A percentile compares a stretch with the other conserved stretches of the same genome.
Conservation (phyloP, 1,284 basidiomycete species). For the Leccinum solheimii region DNA sequence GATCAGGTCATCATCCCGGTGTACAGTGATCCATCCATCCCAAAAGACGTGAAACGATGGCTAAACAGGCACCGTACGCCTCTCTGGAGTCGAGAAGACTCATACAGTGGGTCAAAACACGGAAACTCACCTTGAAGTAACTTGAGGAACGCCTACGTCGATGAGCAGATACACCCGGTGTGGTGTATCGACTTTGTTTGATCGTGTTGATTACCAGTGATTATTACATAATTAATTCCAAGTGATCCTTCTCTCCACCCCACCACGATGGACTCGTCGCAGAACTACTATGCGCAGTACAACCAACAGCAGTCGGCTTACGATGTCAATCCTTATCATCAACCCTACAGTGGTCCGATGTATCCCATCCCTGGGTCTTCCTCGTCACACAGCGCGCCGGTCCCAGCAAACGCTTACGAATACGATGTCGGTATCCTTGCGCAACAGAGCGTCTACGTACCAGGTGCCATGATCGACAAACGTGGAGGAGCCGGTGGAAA, state of each 20-base stretch:
- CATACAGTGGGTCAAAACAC: not conserved
- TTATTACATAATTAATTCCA: constrained; percentile 24
- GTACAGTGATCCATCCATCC: constrained; percentile 29
- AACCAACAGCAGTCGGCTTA: constrained; percentile 48
- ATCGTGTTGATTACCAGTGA: constrained; percentile 28
- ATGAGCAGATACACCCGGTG: constrained; percentile 21
- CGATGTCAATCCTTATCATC: constrained; percentile 76
- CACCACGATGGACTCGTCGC: constrained; percentile 29
- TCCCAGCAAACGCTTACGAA: constrained; percentile 86
- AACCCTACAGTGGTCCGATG: constrained; percentile 73
- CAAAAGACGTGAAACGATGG: constrained; percentile 9
- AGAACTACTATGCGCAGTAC: constrained; percentile 45
- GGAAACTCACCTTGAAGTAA: constrained; percentile 55
- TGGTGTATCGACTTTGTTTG: constrained; percentile 27
- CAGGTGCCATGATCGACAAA: constrained; percentile 84
- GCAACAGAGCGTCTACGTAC: constrained; percentile 86
- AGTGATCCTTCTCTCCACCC: not conserved
- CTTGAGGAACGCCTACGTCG: constrained; percentile 43
- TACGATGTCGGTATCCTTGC: constrained; percentile 86
- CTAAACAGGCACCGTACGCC: not conserved
- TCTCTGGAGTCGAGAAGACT: not conserved
- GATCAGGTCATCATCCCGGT: constrained; percentile 31
- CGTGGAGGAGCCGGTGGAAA: constrained; percentile 82
- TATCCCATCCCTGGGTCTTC: constrained; percentile 64
- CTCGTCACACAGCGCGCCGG: constrained; percentile 72